These are phyloP conservation scores for Hypoxylon rickii DNA, from an alignment of 495 filamentous ascomycete genomes.

Conservation along the genomic window DNA sequence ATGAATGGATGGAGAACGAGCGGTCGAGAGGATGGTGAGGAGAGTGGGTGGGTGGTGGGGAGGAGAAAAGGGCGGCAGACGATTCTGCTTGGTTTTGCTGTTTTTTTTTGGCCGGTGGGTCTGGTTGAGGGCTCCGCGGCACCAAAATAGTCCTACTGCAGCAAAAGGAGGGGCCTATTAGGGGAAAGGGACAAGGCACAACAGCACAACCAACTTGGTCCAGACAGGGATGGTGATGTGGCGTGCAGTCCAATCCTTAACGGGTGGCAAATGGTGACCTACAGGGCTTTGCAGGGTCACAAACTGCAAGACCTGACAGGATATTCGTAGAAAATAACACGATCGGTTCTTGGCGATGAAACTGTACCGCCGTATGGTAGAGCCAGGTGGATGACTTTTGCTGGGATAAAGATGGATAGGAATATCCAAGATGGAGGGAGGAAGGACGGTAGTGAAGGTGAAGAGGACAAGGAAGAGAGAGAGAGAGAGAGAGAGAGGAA, in stretches of 20 bases:
- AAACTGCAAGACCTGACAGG: constrained; percentile 28
- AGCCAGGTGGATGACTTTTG: background rate
- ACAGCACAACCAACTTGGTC: constrained; percentile 34
- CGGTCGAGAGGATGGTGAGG: constrained; percentile 26
- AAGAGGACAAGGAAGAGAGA: too few relatives aligned
- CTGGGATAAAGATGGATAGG: background rate
- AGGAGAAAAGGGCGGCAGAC: constrained; percentile 38
- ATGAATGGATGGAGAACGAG: constrained; percentile 30
- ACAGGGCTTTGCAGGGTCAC: constrained; percentile 34
- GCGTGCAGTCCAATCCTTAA: constrained; percentile 32
- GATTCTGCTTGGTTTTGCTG: constrained; percentile 3
- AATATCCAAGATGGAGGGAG: constrained; percentile 1
- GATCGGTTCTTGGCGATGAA: constrained; percentile 25
- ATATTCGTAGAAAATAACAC: constrained; percentile 11
- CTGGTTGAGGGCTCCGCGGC: constrained; percentile 23
- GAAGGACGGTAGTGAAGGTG: too few relatives aligned
- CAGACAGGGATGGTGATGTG: constrained; percentile 37
- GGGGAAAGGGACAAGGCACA: constrained; percentile 34
- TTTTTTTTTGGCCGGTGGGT: constrained; percentile 23
- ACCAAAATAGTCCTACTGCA: constrained; percentile 35
- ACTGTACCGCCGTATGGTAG: constrained; percentile 17
- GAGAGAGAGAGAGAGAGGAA: background rate
- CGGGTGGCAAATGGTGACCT: constrained; percentile 34
- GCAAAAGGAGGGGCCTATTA: constrained; percentile 26
- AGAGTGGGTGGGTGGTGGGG: constrained; percentile 37